Evolutionary conservation across 305 asterid genomes (phyloP), one percentile per base, ranked within the genome.

Genomic region (Fraxinus nigra): DNA sequence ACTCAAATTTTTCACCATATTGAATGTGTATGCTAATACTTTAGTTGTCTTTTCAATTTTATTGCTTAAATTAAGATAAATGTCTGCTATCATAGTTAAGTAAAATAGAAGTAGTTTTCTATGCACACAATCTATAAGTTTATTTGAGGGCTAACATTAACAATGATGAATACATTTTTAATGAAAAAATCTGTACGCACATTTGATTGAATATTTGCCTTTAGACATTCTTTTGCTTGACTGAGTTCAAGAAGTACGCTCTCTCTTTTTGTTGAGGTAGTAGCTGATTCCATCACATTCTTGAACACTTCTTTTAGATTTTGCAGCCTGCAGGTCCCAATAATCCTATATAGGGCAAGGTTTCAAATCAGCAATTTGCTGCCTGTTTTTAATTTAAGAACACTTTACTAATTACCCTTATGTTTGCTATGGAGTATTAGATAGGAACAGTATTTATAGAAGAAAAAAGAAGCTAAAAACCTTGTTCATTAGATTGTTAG

Each of bases 161-260:
- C 46, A 38, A 54, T 22, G 63, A n/a, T 51, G 63, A 51, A n/a
- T 51, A 4, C 63, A 43, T 10, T 0, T 43, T 43, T 43, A 43
- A 10, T 11, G 16, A 10, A 3, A 43, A 43, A 11, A 2, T 43
- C 54, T 43, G 54, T 43, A 43, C n/a, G 4, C 16, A 43, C 20
- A 54, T 54, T 54, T 54, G 63, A 54, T 16, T 1, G 63, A 54
- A 54, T 16, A 14, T 54, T 54, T 13, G 61, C 20, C 22, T 13
- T 51, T 16, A 10, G 51, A 40, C 3, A 51, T n/a, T 14, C 22
- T 14, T 51, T 51, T 54, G 9, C 63, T 54, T 38, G 72, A 81
- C 74, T 72, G 65, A 82, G 80, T 80, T 83, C 26, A 8, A 8
- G 37, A 75, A 65, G 24, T 76, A 51, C 51, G 51, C 35, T 16